These are phyloP conservation scores for Leucocoprinus leucothites DNA, from an alignment of 768 basidiomycete genomes.

Conservation along the genomic window DNA sequence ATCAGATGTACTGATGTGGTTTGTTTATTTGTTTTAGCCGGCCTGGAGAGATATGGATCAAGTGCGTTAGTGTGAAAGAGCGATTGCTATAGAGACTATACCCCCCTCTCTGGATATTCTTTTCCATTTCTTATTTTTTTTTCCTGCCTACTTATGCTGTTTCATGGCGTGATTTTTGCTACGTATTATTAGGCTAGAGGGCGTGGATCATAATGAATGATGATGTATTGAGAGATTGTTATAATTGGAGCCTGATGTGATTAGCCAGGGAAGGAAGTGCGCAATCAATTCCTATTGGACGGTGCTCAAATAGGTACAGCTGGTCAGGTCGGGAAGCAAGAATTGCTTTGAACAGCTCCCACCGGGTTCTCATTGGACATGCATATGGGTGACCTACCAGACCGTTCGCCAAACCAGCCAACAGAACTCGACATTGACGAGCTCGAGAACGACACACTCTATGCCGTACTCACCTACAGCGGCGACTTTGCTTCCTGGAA, in stretches of 20 bases:
- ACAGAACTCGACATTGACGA: slow-evolving; percentile 23
- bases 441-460: slow-evolving; percentile 38
- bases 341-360: background rate
- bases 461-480: slow-evolving; percentile 42
- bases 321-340: background rate
- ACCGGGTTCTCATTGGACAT: background rate
- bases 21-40: slow-evolving; percentile 39
- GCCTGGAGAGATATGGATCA: slow-evolving; percentile 71
- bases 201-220: background rate
- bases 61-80: slow-evolving; percentile 66
- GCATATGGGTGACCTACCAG: slow-evolving; percentile 7
- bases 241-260: slow-evolving; percentile 9
- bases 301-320: background rate
- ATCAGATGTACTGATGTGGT: background rate
- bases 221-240: slow-evolving; percentile 1
- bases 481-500: slow-evolving; percentile 48
- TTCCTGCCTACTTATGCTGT: background rate
- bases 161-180: background rate
- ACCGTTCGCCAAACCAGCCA: slow-evolving; percentile 9
- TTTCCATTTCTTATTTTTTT: background rate
- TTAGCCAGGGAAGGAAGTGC: background rate
- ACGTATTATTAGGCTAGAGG: background rate
- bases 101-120: background rate
- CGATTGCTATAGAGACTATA: slow-evolving; percentile 38
- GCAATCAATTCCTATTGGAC: background rate